A percentile compares a stretch with the other conserved stretches of the same genome.
These are phyloP conservation scores for Gonium pectorale DNA, from an alignment of 139 green algal species.

Conservation along the genomic window DNA sequence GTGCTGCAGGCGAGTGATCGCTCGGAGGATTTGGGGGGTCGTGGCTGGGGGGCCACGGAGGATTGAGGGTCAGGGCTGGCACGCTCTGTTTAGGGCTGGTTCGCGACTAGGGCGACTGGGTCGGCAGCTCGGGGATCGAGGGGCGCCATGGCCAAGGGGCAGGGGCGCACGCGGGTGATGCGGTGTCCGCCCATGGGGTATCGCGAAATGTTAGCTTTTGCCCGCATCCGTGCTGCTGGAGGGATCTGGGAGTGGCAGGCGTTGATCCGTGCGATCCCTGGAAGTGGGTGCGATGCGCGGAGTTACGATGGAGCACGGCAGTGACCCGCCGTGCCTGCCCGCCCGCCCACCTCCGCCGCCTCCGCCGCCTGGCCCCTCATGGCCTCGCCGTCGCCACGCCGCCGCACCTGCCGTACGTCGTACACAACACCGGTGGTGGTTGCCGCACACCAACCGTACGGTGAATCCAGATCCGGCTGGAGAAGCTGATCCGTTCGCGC, in stretches of 20 bases:
- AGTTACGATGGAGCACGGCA: neutral
- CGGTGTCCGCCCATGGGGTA: neutral
- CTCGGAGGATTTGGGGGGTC: no score
- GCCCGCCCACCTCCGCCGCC: neutral
- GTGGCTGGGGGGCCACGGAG: no score
- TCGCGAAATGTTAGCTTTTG: neutral
- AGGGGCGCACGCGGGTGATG: neutral
- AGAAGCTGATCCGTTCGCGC: neutral
- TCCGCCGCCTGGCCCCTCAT: neutral
- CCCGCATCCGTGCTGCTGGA: neutral
- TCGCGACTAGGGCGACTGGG: neutral
- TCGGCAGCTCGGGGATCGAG: neutral
- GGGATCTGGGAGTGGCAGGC: no score
- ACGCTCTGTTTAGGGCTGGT: neutral
- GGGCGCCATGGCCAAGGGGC: neutral
- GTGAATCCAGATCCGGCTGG: conserved; percentile 1
- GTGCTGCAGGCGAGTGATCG: conserved; percentile 6
- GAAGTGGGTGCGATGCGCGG: neutral
- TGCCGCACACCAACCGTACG: no score
- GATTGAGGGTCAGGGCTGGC: neutral
- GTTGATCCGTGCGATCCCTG: neutral
- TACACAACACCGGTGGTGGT: neutral
- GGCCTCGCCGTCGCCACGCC: no score
- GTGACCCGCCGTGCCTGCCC: neutral
- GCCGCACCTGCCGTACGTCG: no score